phyloP scores from a whole-genome alignment of 768 basidiomycete genomes.

The Lentinula guzmanii region DNA sequence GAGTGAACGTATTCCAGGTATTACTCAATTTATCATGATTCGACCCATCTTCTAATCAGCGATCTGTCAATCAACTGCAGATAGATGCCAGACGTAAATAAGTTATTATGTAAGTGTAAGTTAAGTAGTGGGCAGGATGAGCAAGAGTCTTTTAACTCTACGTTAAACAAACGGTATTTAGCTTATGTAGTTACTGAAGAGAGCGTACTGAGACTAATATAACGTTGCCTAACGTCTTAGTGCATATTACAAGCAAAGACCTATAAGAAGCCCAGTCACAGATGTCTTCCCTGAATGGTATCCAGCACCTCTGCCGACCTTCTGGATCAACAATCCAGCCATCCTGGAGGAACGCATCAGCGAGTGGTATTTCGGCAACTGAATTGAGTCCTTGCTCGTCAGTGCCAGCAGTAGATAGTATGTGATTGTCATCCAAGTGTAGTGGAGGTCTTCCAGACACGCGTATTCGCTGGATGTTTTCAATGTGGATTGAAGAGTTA shows the following conservation, averaged over 20 bases:
- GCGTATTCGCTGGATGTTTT: background rate
- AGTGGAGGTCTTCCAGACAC: background rate
- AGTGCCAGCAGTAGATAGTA: background rate
- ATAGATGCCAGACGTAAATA: too few relatives aligned
- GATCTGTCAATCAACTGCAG: too few relatives aligned
- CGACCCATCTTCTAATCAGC: too few relatives aligned
- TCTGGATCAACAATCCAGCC: conserved; percentile 1
- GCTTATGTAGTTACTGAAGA: background rate
- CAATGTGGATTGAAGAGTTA: background rate
- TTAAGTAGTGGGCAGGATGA: too few relatives aligned
- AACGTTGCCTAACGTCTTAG: background rate
- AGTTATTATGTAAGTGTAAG: too few relatives aligned
- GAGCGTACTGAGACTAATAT: background rate
- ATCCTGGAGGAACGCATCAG: background rate
- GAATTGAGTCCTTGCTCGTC: background rate
- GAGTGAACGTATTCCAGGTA: background rate
- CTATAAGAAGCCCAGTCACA: background rate
- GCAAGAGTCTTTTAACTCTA: too few relatives aligned
- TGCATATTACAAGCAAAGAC: background rate
- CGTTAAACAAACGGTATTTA: too few relatives aligned
- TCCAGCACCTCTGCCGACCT: background rate
- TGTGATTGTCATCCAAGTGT: background rate
- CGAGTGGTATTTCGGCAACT: background rate
- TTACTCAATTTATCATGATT: too few relatives aligned
- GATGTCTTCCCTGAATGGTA: background rate